Evolutionary conservation across 208 protist species (phyloP), one percentile per base, ranked within the genome.

Genomic region (Trypanosoma boissoni): DNA sequence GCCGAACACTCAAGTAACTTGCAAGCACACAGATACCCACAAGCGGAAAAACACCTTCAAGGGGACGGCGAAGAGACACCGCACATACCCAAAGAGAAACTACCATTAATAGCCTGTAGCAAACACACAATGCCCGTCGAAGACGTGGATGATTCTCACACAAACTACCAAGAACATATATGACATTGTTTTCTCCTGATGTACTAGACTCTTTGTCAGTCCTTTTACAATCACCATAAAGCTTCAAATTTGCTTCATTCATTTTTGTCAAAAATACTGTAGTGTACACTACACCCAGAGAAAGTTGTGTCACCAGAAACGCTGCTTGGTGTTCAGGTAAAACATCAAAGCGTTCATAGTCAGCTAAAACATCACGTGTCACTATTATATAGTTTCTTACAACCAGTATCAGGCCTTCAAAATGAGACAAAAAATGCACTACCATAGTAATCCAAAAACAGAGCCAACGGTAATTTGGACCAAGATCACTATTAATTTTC

Each of bases 331-430:
- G 69, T 20, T 81, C 71, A 31, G 58, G 53, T 27, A 51, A 23
- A 10, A 57, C 62, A 1, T 69, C 52, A 58, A 76, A 82, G 8
- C 83, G 73, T 50, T 84, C 76, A 1, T 32, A 57, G 32, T 91
- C 78, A n/a, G 29, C 42, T 16, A 86, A 56, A 5, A 73, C 68
- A 12, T 54, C 66, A 24, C 53, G 62, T 9, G 39, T 55, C 26
- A 86, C 52, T 51, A 86, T 67, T 44, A 90, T 27, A 26, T 67
- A 42, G 41, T 92, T 92, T 49, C 86, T 64, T 21, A 88, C 50
- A n/a, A 73, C 74, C 24, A 90, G 51, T 3, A 74, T 63, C 0
- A 84, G 46, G 1, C 86, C 86, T 39, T 92, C 77, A 67, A 87
- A 83, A 55, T 92, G 81, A 2, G 81, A 48, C 0, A 77, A 64